Percentiles rank a stretch among this genome's conserved stretches.
Conservation (phyloP, 805 yeast species). For the Spathaspora gorwiae region DNA sequence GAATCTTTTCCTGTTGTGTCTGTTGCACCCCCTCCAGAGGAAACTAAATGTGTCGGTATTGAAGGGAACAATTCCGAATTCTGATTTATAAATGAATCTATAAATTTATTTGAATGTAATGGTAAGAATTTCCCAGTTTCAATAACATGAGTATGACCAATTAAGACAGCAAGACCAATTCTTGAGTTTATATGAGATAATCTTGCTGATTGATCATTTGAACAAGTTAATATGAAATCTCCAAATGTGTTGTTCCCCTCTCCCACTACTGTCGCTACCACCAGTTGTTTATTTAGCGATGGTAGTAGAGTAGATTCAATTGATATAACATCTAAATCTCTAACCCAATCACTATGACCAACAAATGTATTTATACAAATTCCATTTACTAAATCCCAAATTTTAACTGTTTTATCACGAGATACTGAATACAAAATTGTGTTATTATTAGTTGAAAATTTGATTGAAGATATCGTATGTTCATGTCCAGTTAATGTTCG, state of each 20-base stretch:
- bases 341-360: slow-evolving; percentile 89
- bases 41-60: slow-evolving; percentile 26
- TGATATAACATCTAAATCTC: slow-evolving; percentile 48
- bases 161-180: slow-evolving; percentile 58
- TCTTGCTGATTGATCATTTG: slow-evolving; percentile 73
- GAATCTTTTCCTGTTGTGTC: slow-evolving; percentile 13
- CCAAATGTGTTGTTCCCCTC: slow-evolving; percentile 25
- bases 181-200: slow-evolving; percentile 64
- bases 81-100: slow-evolving; percentile 43
- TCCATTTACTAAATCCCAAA: slow-evolving; percentile 69
- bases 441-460: slow-evolving; percentile 46
- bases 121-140: slow-evolving; percentile 74
- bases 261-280: background rate
- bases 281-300: slow-evolving; percentile 6
- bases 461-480: slow-evolving; percentile 69
- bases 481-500: slow-evolving; percentile 81
- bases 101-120: slow-evolving; percentile 33
- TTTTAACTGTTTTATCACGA: slow-evolving; percentile 54
- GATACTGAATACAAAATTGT: slow-evolving; percentile 55
- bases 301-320: slow-evolving; percentile 9
- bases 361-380: slow-evolving; percentile 60
- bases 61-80: slow-evolving; percentile 27
- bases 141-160: slow-evolving; percentile 81
- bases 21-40: background rate
- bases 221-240: slow-evolving; percentile 63